Evolutionary conservation across 2,329 filamentous ascomycete genomes (phyloP).

Genomic region (Aureobasidium subglaciale): DNA sequence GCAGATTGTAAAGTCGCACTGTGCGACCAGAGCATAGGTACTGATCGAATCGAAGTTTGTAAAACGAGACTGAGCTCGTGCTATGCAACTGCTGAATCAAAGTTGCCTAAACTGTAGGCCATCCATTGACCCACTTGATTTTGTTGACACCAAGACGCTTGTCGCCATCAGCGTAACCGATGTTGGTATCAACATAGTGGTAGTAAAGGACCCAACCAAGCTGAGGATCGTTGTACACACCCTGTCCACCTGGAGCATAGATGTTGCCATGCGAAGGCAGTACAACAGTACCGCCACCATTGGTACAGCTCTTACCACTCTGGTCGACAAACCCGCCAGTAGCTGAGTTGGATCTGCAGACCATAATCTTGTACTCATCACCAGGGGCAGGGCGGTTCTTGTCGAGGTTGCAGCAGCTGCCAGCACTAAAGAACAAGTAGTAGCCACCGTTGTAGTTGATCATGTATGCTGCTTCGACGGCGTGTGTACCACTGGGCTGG

Average conservation of each 20-base stretch:
- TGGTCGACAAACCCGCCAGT: conserved; percentile 53
- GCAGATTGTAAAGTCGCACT: too few species aligned
- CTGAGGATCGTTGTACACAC: conserved; percentile 45
- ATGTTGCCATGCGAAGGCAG: conserved; percentile 53
- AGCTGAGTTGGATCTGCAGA: conserved; percentile 50
- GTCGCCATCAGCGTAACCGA: conserved; percentile 43
- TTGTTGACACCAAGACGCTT: conserved; percentile 18
- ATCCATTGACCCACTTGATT: conserved; percentile 16
- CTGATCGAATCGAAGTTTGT: neutral
- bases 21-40: too few species aligned
- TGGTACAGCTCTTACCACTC: conserved; percentile 45
- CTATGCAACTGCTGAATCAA: neutral
- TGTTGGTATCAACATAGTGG: conserved; percentile 51
- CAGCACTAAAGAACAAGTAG: conserved; percentile 58
- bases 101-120: conserved; percentile 14
- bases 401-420: conserved; percentile 57
- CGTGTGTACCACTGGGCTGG: conserved; percentile 44
- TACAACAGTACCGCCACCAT: conserved; percentile 54
- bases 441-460: conserved; percentile 51
- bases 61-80: neutral
- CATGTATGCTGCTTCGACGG: conserved; percentile 52
- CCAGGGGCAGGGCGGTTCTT: conserved; percentile 45
- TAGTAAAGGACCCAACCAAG: conserved; percentile 54
- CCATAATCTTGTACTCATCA: conserved; percentile 59
- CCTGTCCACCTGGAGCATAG: conserved; percentile 57